Evolutionary conservation across 2,329 filamentous ascomycete species (phyloP).

Genomic region (Ascochyta fabae): DNA sequence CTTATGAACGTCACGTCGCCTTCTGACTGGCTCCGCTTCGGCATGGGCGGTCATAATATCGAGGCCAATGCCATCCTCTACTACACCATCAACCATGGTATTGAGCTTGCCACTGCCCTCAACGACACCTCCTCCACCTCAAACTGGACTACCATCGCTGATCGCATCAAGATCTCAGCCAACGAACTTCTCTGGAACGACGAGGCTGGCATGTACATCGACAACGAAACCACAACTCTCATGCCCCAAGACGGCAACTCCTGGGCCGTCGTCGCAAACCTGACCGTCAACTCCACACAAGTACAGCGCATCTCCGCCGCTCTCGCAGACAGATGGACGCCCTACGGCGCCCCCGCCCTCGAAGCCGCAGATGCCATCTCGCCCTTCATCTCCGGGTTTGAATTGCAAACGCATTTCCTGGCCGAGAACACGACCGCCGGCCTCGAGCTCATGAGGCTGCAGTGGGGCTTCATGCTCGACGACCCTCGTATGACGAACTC

Average conservation of each 20-base stretch:
- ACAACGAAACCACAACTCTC: constrained; percentile 61
- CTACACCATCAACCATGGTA: constrained; percentile 60
- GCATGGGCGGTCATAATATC: constrained; percentile 59
- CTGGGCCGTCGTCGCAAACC: constrained; percentile 51
- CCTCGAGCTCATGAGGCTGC: constrained; percentile 53
- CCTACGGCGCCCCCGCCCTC: constrained; percentile 55
- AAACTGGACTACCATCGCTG: constrained; percentile 52
- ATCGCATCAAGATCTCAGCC: constrained; percentile 54
- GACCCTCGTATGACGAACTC: constrained; percentile 61
- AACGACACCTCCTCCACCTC: constrained; percentile 52
- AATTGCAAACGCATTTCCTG: constrained; percentile 54
- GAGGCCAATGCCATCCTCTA: constrained; percentile 57
- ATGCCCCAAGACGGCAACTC: constrained; percentile 56
- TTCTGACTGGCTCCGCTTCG: constrained; percentile 57
- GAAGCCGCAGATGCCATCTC: constrained; percentile 57
- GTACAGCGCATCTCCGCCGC: constrained; percentile 40
- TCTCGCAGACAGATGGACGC: constrained; percentile 49
- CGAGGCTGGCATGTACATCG: constrained; percentile 58
- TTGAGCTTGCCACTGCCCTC: constrained; percentile 58
- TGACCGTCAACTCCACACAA: constrained; percentile 43
- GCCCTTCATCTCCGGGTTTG: constrained; percentile 57
- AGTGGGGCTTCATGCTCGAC: constrained; percentile 64
- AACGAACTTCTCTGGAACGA: constrained; percentile 59
- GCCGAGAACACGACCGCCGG: constrained; percentile 50
- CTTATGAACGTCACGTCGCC: constrained; percentile 55